Percentiles rank a stretch among this genome's conserved stretches.
These are phyloP conservation scores for Gigaspora rosea DNA, from an alignment of 192 early-diverging fungal species.

Conservation along the genomic window DNA sequence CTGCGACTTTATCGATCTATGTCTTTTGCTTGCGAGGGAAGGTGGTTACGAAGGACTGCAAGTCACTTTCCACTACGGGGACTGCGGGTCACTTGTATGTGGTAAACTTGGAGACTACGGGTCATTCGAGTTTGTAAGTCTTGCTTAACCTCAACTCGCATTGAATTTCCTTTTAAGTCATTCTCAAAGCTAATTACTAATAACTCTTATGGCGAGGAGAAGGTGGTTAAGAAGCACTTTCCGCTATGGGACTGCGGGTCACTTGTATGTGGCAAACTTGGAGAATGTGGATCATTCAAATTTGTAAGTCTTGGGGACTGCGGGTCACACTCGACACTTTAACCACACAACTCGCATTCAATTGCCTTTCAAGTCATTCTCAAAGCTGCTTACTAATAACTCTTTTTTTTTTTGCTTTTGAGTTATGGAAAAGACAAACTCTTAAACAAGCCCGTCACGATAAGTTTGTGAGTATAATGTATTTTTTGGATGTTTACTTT, in stretches of 20 bases:
- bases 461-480: conserved; percentile 18
- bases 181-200: too few species aligned
- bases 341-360: conserved; percentile 29
- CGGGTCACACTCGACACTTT: conserved; percentile 29
- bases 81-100: conserved; percentile 22
- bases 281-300: conserved; percentile 27
- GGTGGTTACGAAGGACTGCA: conserved; percentile 21
- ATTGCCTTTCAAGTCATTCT: background rate
- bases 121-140: conserved; percentile 35
- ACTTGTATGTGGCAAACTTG: conserved; percentile 30
- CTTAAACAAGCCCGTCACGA: conserved; percentile 26
- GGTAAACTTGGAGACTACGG: conserved; percentile 32
- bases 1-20: background rate
- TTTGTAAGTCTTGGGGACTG: conserved; percentile 38
- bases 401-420: conserved; percentile 24
- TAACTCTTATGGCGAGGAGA: conserved; percentile 12
- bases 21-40: conserved; percentile 32
- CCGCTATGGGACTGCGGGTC: conserved; percentile 29
- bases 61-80: too few species aligned
- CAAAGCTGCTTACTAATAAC: conserved; percentile 26
- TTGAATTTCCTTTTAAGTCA: background rate
- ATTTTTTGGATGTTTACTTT: too few species aligned
- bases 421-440: conserved; percentile 28
- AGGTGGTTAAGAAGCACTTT: conserved; percentile 8
- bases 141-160: conserved; percentile 30